Evolutionary conservation across 805 yeast genomes (phyloP), one percentile per base, ranked within the genome.

Genomic region (Hanseniaspora pseudoguilliermondii): DNA sequence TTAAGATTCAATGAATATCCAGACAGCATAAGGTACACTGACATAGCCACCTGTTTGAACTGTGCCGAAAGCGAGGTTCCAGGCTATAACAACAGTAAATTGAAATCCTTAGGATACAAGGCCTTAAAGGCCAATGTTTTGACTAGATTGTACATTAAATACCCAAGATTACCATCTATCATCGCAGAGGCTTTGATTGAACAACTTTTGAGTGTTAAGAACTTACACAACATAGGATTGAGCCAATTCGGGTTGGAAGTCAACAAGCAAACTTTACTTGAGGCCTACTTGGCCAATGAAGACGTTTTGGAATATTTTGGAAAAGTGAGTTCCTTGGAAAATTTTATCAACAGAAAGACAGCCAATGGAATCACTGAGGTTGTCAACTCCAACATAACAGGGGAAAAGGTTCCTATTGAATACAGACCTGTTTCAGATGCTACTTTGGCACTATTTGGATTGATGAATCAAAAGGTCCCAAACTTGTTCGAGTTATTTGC

Each of bases 121-220:
- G 56, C 56, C 6, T 46, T 53, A 20, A 46, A 46, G 25, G 29
- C 40, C 7, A 41, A 53, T 23, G 32, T 53, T 16, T 46, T 53
- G 13, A 34, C 50, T 9, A 53, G 56, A 53, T 73, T 91, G 58
- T 71, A 88, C 62, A 69, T 82, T 51, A 80, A 78, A 60, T 89
- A 89, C 67, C 99, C 99, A 54, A 80, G 99, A 66, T 75, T 93
- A 51, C 98, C 99, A 18, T 76, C 84, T 59, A 77, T 81, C 9
- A 83, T 90, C 29, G 77, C 88, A 57, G 80, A 82, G 62, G 80
- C 82, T 7, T 86, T 95, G 0, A 82, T 85, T 9, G 83, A 86
- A 61, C 77, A 93, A 0, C 86, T 81, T 65, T 76, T 85, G 65
- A 86, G 91, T 3, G 77, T 80, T 38, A 77, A 74, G 16, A 76